A percentile compares a stretch with the other conserved stretches of the same genome.
These are phyloP conservation scores for Aspergillus uvarum DNA, from an alignment of 2,329 filamentous ascomycete species.

Conservation along the genomic window DNA sequence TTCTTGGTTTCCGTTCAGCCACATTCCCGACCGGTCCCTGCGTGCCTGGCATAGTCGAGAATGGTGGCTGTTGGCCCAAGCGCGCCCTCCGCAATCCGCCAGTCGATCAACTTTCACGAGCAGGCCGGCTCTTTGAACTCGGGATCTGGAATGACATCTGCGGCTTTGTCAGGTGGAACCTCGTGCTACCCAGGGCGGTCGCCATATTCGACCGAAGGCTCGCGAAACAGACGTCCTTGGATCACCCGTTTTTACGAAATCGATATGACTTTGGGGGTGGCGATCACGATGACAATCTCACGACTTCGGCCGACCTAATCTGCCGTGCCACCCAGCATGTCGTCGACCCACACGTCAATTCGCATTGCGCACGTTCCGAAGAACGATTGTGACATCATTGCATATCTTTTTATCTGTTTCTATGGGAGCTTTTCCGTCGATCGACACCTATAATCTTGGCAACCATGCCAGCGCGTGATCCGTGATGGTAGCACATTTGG, in stretches of 20 bases:
- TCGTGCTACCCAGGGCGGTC: background rate
- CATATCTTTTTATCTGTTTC: conserved; percentile 2
- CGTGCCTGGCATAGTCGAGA: conserved; percentile 1
- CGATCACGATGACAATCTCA: conserved; percentile 12
- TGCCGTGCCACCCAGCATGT: background rate
- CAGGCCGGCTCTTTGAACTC: background rate
- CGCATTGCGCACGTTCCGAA: background rate
- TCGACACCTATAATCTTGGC: conserved; percentile 18
- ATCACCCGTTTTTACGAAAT: background rate
- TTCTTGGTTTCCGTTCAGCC: background rate
- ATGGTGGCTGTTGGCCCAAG: conserved; percentile 4
- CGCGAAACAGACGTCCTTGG: background rate
- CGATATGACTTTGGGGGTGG: conserved; percentile 7
- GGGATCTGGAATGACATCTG: conserved; percentile 5
- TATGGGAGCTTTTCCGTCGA: conserved; percentile 12
- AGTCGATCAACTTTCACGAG: background rate
- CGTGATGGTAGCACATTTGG: background rate
- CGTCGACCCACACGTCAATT: background rate
- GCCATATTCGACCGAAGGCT: background rate
- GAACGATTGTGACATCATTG: conserved; percentile 27
- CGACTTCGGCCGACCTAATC: background rate
- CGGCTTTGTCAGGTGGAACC: conserved; percentile 6
- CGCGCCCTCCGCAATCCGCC: conserved; percentile 1
- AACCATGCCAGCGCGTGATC: conserved; percentile 9
- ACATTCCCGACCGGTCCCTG: background rate